These are phyloP conservation scores for Trichoderma sp. DNA, from an alignment of 2,329 filamentous ascomycete species.

Conservation along the genomic window DNA sequence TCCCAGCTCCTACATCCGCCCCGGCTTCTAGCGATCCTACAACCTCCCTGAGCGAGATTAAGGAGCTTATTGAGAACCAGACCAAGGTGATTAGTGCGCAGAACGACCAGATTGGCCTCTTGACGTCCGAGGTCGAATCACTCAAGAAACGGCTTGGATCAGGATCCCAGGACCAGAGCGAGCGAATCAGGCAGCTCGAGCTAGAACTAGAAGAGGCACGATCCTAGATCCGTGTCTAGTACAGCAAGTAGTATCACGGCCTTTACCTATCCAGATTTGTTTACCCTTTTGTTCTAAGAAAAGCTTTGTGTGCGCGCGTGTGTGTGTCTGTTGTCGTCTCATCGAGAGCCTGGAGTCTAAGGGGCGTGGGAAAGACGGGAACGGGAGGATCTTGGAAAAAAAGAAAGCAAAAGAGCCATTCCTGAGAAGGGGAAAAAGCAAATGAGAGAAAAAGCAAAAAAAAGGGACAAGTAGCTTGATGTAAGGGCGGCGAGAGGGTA, in stretches of 20 bases:
- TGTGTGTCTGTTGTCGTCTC: background rate
- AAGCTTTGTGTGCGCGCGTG: background rate
- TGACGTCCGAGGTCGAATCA: conserved; percentile 74
- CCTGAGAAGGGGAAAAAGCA: background rate
- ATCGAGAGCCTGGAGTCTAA: background rate
- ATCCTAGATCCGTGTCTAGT: conserved; percentile 44
- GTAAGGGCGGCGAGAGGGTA: background rate
- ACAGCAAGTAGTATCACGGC: background rate
- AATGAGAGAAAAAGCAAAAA: background rate
- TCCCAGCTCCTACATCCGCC: conserved; percentile 37
- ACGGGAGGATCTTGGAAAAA: conserved; percentile 19
- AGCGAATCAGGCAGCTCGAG: conserved; percentile 67
- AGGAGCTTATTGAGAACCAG: conserved; percentile 73
- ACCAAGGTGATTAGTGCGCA: conserved; percentile 76
- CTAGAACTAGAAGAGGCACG: conserved; percentile 65
- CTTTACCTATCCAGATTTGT: background rate
- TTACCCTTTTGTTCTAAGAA: background rate
- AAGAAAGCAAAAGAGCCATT: background rate
- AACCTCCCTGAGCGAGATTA: conserved; percentile 73
- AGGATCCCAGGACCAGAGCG: conserved; percentile 61
- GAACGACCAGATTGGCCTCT: conserved; percentile 69
- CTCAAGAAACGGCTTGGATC: conserved; percentile 73
- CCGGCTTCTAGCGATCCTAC: conserved; percentile 49
- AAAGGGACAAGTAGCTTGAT: background rate
- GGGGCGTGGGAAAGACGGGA: background rate